Base-by-base conservation (phyloP, 306 rosid genomes). In the Dalbergia cochinchinensis region DNA sequence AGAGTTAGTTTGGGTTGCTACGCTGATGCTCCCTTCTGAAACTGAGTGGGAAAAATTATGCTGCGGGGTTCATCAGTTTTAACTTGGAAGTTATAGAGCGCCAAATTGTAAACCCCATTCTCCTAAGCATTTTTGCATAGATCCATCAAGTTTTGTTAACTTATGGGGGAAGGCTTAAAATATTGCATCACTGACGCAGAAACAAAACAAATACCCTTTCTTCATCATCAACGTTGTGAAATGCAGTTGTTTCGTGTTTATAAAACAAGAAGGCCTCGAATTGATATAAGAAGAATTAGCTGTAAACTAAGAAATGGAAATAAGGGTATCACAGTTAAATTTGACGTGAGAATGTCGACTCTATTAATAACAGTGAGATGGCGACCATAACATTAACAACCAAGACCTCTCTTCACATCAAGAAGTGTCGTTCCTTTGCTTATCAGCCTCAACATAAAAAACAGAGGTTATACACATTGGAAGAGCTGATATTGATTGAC, bases 1-100 rank as follows among this genome's bases (percentile, higher is more conserved):
- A 65, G 77, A 60, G 53, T 53, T 53, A 11, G 15, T 74, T 73
- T 78, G 5, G 37, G 41, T 35, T 41, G 50, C 71, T 69, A 71
- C 65, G 13, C 74, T 59, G 9, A 20, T 68, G 45, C 65, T 60
- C 73, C 22, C 12, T 15, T 61, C 14, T 73, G 45, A 75, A 73
- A 74, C 12, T 61, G 58, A 68, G 34, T 37, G 5, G 7, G 14
- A n/a, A 74, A 42, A 54, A 53, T 58, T 5, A 42, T 60, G 68
- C 18, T 62, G 35, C 14, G 12, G n/a, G 12, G 41, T n/a, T 53
- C 44, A 14, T 42, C 31, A 74, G 33, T 59, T 33, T 41, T 53
- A 19, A 65, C 70, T 65, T 39, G 0, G 14, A 8, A 58, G 41
- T 12, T 39, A 57, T 59, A 42, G 13, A 35, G 4, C 6, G 19